A percentile compares a stretch with the other conserved stretches of the same genome.
These are phyloP conservation scores for Pythium oligandrum DNA, from an alignment of 352 stramenopile species.

Conservation along the genomic window DNA sequence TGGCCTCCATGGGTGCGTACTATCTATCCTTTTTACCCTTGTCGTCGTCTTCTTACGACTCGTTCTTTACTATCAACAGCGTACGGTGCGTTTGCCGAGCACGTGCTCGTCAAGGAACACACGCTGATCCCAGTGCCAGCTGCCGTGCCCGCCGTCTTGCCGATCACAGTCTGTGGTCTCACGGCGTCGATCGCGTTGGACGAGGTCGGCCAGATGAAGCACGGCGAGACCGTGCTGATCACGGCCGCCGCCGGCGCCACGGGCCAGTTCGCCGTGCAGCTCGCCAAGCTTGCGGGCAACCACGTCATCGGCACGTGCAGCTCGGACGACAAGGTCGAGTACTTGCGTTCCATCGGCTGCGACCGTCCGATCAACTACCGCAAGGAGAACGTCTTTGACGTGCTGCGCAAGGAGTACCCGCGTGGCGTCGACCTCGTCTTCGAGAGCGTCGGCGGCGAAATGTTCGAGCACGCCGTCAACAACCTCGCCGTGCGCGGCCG, in stretches of 20 bases:
- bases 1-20: slow-evolving; percentile 34
- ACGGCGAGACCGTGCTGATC: slow-evolving; percentile 38
- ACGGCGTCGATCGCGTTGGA: slow-evolving; percentile 39
- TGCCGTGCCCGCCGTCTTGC: slow-evolving; percentile 23
- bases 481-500: slow-evolving; percentile 26
- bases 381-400: slow-evolving; percentile 41
- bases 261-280: slow-evolving; percentile 64
- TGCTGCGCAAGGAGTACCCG: slow-evolving; percentile 50
- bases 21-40: neutral
- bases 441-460: slow-evolving; percentile 37
- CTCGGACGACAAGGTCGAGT: slow-evolving; percentile 74
- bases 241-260: slow-evolving; percentile 49
- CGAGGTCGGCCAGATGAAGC: slow-evolving; percentile 35
- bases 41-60: neutral
- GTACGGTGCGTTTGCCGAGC: slow-evolving; percentile 37
- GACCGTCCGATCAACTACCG: slow-evolving; percentile 76
- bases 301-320: slow-evolving; percentile 63
- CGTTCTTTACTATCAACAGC: slow-evolving; percentile 7
- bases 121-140: slow-evolving; percentile 21
- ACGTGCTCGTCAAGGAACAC: slow-evolving; percentile 29
- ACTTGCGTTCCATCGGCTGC: slow-evolving; percentile 45
- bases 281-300: slow-evolving; percentile 67
- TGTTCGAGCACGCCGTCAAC: slow-evolving; percentile 32
- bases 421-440: slow-evolving; percentile 40
- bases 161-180: slow-evolving; percentile 34